These are phyloP conservation scores for Sisymbrium irio DNA, from an alignment of 345 rosid species.

Conservation along the genomic window DNA sequence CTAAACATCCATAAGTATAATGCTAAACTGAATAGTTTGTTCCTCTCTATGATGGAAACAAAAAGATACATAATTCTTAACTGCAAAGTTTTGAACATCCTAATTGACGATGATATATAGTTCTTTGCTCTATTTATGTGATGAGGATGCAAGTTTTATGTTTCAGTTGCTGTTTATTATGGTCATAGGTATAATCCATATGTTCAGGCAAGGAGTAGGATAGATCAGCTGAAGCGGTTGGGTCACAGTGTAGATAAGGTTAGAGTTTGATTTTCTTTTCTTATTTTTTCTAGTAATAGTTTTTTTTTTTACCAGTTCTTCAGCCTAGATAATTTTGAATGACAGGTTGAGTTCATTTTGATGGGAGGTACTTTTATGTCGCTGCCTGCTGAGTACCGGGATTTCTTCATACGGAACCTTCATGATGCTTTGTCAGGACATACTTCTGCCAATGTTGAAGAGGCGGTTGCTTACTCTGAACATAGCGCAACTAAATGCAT, in stretches of 20 bases:
- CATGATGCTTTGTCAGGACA: constrained; percentile 98
- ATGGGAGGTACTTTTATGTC: constrained; percentile 99
- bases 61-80: not conserved
- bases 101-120: not conserved
- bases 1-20: not conserved
- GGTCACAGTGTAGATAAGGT: constrained; percentile 99
- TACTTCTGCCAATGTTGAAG: constrained; percentile 90
- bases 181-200: constrained; percentile 81
- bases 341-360: constrained; percentile 94
- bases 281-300: not conserved
- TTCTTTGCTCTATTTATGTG: not conserved
- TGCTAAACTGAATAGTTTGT: constrained; percentile 6
- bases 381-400: constrained; percentile 90
- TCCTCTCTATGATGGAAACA: not conserved
- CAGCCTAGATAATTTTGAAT: not conserved
- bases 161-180: not conserved
- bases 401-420: constrained; percentile 88
- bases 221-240: constrained; percentile 96
- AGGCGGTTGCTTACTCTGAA: constrained; percentile 95
- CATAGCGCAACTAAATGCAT: constrained; percentile 92
- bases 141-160: not conserved
- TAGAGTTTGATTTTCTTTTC: constrained; percentile 12
- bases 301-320: not conserved
- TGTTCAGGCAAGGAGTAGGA: constrained; percentile 97
- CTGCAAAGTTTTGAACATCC: not conserved